Evolutionary conservation across 768 basidiomycete species (phyloP).

Genomic region (Trametes punicea): DNA sequence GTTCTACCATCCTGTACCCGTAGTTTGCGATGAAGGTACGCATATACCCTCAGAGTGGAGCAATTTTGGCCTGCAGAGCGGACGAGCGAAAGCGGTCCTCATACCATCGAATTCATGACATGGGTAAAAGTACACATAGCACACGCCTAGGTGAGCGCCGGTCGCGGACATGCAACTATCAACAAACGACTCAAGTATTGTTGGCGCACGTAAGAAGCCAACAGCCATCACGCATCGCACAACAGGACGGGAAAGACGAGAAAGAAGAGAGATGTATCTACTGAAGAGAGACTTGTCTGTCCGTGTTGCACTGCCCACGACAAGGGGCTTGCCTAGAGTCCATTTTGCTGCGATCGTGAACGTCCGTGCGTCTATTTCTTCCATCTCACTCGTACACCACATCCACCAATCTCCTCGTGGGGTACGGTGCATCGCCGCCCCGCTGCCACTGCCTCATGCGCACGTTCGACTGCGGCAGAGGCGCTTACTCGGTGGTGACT

Average conservation of each 20-base stretch:
- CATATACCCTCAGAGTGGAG: not conserved
- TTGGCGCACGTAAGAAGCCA: not conserved
- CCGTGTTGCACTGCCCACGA: not conserved
- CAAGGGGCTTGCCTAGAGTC: constrained; percentile 3
- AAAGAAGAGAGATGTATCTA: not conserved
- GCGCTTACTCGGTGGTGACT: constrained; percentile 32
- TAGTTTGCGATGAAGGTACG: not conserved
- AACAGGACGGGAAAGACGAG: not conserved
- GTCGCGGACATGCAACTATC: not conserved
- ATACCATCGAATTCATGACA: not conserved
- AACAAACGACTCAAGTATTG: not conserved
- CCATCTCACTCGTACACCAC: constrained; percentile 4
- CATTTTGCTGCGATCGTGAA: constrained; percentile 14
- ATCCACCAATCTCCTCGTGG: not conserved
- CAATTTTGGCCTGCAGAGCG: too few species aligned
- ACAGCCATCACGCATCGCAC: not conserved
- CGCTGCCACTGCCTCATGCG: too few species aligned
- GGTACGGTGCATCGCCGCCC: not conserved
- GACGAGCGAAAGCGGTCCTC: not conserved
- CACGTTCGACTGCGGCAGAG: not conserved
- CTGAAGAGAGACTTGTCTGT: not conserved
- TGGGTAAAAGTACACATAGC: constrained; percentile 1
- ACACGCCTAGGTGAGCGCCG: not conserved
- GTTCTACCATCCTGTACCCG: not conserved
- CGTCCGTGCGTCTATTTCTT: constrained; percentile 16